Evolutionary conservation across 345 rosid species (phyloP).

Genomic region (Chamaenerion angustifolium): DNA sequence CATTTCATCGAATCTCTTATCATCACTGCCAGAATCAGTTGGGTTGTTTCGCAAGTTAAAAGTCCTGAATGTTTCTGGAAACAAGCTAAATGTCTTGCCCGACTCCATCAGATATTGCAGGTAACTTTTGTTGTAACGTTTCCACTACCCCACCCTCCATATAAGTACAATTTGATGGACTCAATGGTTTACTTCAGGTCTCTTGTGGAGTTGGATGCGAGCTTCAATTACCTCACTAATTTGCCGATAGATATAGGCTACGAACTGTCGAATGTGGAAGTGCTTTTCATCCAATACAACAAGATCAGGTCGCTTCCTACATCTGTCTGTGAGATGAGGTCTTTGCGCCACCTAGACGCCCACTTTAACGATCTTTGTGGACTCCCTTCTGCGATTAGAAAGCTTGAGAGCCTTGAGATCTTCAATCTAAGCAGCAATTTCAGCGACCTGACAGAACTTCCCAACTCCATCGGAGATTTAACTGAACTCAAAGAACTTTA

Average conservation of each 20-base stretch:
- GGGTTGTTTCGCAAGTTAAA: slow-evolving; percentile 58
- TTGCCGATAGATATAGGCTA: slow-evolving; percentile 79
- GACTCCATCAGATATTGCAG: slow-evolving; percentile 71
- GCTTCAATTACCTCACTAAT: slow-evolving; percentile 58
- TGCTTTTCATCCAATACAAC: slow-evolving; percentile 51
- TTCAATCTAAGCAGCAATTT: slow-evolving; percentile 70
- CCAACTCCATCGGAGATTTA: slow-evolving; percentile 63
- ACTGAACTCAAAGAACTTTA: slow-evolving; percentile 71
- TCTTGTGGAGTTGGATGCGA: slow-evolving; percentile 62
- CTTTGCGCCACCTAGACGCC: slow-evolving; percentile 50
- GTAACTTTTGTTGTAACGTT: slow-evolving; percentile 11
- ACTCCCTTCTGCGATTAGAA: slow-evolving; percentile 49
- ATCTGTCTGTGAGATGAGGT: slow-evolving; percentile 59
- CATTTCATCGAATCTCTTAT: slow-evolving; percentile 61
- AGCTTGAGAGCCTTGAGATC: slow-evolving; percentile 50
- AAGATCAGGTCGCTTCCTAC: slow-evolving; percentile 64
- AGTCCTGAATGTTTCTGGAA: slow-evolving; percentile 52
- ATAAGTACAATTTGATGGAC: too few relatives aligned
- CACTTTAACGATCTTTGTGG: slow-evolving; percentile 75
- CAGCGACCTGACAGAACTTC: slow-evolving; percentile 62
- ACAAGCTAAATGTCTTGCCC: slow-evolving; percentile 60
- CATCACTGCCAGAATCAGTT: slow-evolving; percentile 66
- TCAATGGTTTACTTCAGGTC: slow-evolving; percentile 20
- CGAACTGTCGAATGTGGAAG: slow-evolving; percentile 46
- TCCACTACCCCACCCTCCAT: too few relatives aligned